Conservation (phyloP, 1,139 yeast species). For the Debaryomyces subglobosus region DNA sequence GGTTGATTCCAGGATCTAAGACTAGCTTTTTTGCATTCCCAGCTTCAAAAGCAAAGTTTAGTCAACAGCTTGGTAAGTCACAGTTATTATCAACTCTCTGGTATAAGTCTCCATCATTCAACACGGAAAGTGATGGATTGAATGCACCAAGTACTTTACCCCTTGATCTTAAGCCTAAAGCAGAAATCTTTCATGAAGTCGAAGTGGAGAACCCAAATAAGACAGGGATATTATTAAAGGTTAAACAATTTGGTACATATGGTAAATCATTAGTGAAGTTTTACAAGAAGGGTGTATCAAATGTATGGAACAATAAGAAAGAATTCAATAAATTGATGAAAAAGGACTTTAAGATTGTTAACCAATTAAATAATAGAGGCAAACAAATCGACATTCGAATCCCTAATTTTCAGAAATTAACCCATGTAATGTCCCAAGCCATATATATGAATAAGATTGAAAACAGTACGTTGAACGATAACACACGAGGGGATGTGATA, state of each 20-base stretch:
- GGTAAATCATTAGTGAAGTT: conserved; percentile 47
- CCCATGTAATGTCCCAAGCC: conserved; percentile 38
- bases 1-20: conserved; percentile 5
- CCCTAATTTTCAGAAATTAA: conserved; percentile 30
- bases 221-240: conserved; percentile 24
- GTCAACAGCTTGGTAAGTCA: conserved; percentile 17
- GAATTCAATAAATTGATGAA: conserved; percentile 26
- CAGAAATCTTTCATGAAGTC: conserved; percentile 33
- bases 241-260: conserved; percentile 40
- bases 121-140: conserved; percentile 12
- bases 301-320: conserved; percentile 50
- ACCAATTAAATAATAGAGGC: conserved; percentile 31
- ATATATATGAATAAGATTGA: conserved; percentile 38
- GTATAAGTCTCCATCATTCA: conserved; percentile 10
- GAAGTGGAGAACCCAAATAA: conserved; percentile 22
- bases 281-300: conserved; percentile 54
- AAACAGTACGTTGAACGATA: conserved; percentile 18
- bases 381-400: conserved; percentile 27
- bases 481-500: conserved; percentile 22
- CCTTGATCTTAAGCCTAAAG: conserved; percentile 32
- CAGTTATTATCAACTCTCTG: conserved; percentile 22
- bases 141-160: conserved; percentile 48
- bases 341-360: conserved; percentile 23
- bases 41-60: conserved; percentile 16
- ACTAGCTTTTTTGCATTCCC: conserved; percentile 20